phyloP scores from a whole-genome alignment of 495 filamentous ascomycete genomes.

The Cenococcum geophilum region DNA sequence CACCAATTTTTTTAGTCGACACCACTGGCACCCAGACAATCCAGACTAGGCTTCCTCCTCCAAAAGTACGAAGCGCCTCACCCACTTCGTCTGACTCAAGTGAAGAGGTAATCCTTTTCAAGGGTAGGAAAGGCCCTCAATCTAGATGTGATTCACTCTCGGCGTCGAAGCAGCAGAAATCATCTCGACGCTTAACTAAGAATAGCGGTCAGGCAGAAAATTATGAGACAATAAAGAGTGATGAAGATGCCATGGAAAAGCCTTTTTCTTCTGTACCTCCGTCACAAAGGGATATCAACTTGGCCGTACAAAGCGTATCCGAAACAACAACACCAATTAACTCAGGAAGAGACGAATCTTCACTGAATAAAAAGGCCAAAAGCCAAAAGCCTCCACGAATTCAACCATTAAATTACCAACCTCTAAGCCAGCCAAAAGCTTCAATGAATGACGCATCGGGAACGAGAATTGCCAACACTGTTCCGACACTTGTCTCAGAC shows the following conservation, averaged over 20 bases:
- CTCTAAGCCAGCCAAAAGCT: too few species aligned
- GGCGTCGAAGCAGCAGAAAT: neutral
- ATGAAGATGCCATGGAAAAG: neutral
- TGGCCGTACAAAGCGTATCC: too few species aligned
- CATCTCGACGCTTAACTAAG: neutral
- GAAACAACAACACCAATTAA: too few species aligned
- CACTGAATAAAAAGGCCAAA: too few species aligned
- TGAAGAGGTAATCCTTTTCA: conserved; percentile 63
- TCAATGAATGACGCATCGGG: too few species aligned
- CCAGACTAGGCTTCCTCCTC: conserved; percentile 23
- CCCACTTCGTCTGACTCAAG: conserved; percentile 49
- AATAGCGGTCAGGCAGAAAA: neutral
- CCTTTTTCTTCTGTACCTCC: neutral
- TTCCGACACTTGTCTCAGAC: neutral
- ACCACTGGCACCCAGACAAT: conserved; percentile 14
- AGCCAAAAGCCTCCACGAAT: too few species aligned
- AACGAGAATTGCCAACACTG: too few species aligned
- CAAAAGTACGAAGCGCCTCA: conserved; percentile 37
- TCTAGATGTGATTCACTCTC: conserved; percentile 4
- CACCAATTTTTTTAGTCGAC: conserved; percentile 24
- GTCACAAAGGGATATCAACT: too few species aligned
- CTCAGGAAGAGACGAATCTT: too few species aligned
- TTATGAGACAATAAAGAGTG: neutral
- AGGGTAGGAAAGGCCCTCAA: conserved; percentile 43
- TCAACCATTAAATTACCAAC: too few species aligned